Evolutionary conservation across 441 rosid species (phyloP), one percentile per base, ranked within the genome.

Genomic region (Metrosideros polymorpha): DNA sequence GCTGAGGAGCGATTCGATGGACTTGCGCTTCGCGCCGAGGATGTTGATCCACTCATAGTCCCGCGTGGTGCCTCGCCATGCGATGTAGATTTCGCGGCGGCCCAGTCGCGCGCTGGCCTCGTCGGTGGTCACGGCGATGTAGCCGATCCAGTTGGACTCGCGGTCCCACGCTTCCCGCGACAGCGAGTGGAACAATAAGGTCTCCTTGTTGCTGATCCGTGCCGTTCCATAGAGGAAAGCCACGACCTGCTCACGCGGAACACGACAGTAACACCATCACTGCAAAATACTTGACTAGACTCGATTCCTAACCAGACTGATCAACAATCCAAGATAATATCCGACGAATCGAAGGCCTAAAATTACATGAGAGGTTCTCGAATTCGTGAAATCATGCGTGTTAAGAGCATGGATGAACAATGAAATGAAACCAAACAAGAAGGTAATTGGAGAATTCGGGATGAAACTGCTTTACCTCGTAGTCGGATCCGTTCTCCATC

Each of bases 91-190:
- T 86, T 95, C 97, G 32, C 98, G 96, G 42, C 96, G 94, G 59
- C 97, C 97, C 15, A 94, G 85, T 22, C 87, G 52, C 84, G 87
- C 85, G 12, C 90, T 85, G 4, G 66, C 84, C 59, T 93, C 95
- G 49, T 96, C 96, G 25, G 94, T 86, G 49, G 96, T 93, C 6
- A 92, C 93, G 35, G 98, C 97, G 66, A 95, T 93, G 92, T 93
- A 97, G 71, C 99, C 98, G 30, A 97, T 93, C 99, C 99, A 97
- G 90, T 97, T 97, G 35, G 98, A 94, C 86, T 97, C 99, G 42
- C 98, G 94, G 90, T 97, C 99, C 96, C 98, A 94, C 9, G 95
- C 90, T 32, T 95, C 98, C 7, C 97, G 91, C 12, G 98, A 93
- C 56, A 56, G 89, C 4, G 98, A 94, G 83, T 86, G 96, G 87